Percentiles rank a stretch among this genome's conserved stretches.
These are phyloP conservation scores for Ensete ventricosum DNA, from an alignment of 176 grass and related monocot species.

Conservation along the genomic window DNA sequence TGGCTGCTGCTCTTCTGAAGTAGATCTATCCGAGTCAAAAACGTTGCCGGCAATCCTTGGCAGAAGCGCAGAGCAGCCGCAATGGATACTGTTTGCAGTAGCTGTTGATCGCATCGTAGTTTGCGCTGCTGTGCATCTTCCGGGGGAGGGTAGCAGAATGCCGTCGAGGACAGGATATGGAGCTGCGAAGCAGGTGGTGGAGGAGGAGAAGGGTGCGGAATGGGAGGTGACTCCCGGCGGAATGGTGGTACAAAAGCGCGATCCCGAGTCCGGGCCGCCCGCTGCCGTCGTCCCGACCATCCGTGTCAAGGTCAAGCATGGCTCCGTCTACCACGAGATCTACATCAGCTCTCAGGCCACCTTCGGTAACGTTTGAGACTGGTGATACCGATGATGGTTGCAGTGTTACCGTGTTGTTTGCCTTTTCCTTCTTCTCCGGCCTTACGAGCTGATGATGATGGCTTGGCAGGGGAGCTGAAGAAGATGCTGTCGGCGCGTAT, in stretches of 20 bases:
- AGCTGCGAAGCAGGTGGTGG: slow-evolving; percentile 4
- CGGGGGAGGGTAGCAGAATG: neutral
- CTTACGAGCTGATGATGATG: neutral
- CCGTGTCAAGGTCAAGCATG: slow-evolving; percentile 87
- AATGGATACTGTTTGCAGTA: no score
- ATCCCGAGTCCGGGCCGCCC: slow-evolving; percentile 15
- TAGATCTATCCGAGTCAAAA: no score
- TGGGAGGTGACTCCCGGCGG: slow-evolving; percentile 86
- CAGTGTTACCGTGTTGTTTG: no score
- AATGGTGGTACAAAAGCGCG: slow-evolving; percentile 87
- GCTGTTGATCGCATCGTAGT: no score
- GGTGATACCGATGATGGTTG: no score
- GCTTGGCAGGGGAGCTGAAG: slow-evolving; percentile 56
- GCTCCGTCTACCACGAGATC: slow-evolving; percentile 77
- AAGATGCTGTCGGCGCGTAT: slow-evolving; percentile 58
- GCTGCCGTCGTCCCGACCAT: slow-evolving; percentile 42
- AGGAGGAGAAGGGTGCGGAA: neutral
- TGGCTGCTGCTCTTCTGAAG: no score
- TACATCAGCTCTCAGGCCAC: slow-evolving; percentile 81
- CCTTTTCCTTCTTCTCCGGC: neutral
- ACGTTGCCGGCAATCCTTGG: no score
- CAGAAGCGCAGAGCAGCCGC: no score
- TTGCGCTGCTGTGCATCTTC: no score
- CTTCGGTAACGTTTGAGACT: slow-evolving; percentile 47
- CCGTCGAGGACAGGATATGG: neutral